These are phyloP conservation scores for Paramecium pentaurelia DNA, from an alignment of 73 alveolate genomes.

Conservation along the genomic window DNA sequence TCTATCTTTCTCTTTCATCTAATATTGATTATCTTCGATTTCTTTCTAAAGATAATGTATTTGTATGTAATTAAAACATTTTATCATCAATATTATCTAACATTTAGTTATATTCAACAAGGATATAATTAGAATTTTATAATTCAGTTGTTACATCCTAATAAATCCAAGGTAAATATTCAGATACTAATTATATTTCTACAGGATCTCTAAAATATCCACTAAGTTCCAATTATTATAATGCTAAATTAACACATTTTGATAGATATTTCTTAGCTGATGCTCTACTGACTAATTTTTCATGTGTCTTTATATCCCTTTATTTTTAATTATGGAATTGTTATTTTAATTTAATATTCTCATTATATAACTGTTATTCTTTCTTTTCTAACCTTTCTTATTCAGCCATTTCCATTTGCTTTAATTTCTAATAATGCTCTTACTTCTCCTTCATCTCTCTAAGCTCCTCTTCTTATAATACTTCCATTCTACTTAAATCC, in stretches of 20 bases:
- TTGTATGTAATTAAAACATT: background rate
- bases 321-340: conserved; percentile 61
- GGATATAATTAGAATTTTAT: background rate
- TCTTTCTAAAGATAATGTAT: background rate
- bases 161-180: conserved; percentile 30
- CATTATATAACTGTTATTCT: conserved; percentile 70
- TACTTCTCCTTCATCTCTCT: conserved; percentile 81
- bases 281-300: conserved; percentile 53
- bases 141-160: background rate
- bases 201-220: conserved; percentile 33
- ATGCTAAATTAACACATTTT: background rate
- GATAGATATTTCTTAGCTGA: background rate
- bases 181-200: background rate
- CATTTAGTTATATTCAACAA: background rate
- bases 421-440: conserved; percentile 84
- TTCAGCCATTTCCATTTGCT: conserved; percentile 80
- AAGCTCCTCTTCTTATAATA: conserved; percentile 90
- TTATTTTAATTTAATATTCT: conserved; percentile 76
- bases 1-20: conserved; percentile 28
- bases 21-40: background rate
- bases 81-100: background rate
- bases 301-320: conserved; percentile 64
- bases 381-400: conserved; percentile 87
- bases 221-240: background rate
- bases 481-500: conserved; percentile 93